Base-by-base conservation (phyloP, 768 basidiomycete genomes). In the Macrolepiota albuminosa region DNA sequence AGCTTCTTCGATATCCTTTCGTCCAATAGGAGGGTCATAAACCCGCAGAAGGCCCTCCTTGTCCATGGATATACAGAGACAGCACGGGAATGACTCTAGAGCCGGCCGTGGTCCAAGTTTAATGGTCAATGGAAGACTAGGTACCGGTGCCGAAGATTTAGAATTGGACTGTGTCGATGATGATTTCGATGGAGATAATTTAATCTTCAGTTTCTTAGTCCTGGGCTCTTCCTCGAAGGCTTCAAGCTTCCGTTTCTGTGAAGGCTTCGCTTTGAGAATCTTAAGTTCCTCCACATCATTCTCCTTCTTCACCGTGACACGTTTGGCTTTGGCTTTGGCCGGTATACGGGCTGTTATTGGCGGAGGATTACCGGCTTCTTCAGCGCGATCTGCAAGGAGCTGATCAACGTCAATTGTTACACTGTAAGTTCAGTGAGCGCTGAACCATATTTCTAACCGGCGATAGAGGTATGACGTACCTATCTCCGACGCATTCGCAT, bases 381-480 rank as follows among this genome's bases (percentile, higher is more conserved):
- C 75, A 31, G 83, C 86, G 4, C 87, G 80, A 62, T 92, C 87
- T 2, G 68, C 76, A 21, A 98, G 74, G 47, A 97, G 81, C 63
- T 89, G 87, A 68, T 96, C 93, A 24, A 98, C 91, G 59, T 98
- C 90, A 64, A 98, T 98, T 31, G 88, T 86, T 33, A 98, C 96
- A 68, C 95, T 98, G 61, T 5, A 37, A 40, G 13, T 24, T 42
- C 10, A 31, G 63, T 39, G 39, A 56, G 8, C 56, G 45, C 10
- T 42, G 40, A 53, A 43, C 16, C 40, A 53, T 45, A 58, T 47
- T 13, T 14, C 7, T 11, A 50, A 18, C 29, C 24, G 29, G 57
- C 18, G 36, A 13, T 46, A 40, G 57, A 42, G 21, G 57, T 2
- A 43, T n/a, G 47, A 49, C 72, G 24, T 64, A 88, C 91, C 91